Conservation (phyloP, 345 rosid genomes). For the Hirschfeldia incana region DNA sequence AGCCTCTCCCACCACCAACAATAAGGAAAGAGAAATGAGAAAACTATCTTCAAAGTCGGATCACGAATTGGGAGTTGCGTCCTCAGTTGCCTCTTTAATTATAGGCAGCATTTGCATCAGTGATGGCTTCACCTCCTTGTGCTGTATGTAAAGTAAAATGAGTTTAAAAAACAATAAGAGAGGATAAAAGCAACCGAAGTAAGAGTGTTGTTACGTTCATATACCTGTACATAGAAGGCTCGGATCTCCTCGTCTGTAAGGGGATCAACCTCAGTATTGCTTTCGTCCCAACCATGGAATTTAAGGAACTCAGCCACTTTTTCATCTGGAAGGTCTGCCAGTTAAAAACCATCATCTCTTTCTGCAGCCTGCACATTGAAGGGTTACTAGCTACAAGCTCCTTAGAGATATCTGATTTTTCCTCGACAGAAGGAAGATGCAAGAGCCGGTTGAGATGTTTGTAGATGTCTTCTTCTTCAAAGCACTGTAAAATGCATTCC, state of each 20-base stretch:
- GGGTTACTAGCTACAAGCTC: constrained; percentile 43
- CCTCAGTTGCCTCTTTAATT: constrained; percentile 26
- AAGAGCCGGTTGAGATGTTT: constrained; percentile 45
- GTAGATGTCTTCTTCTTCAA: constrained; percentile 64
- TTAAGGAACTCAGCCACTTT: constrained; percentile 83
- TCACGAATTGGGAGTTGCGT: constrained; percentile 14
- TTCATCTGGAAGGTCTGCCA: constrained; percentile 46
- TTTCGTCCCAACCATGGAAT: constrained; percentile 96
- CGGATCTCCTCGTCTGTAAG: constrained; percentile 89
- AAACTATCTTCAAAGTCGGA: constrained; percentile 44
- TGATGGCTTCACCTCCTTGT: constrained; percentile 39
- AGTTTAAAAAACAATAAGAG: not conserved
- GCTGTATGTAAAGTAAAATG: constrained; percentile 20
- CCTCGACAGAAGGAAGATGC: not conserved
- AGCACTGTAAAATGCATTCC: constrained; percentile 65
- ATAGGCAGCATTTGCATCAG: constrained; percentile 42
- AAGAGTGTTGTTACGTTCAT: not conserved
- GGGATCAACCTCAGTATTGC: constrained; percentile 57
- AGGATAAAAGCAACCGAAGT: not conserved
- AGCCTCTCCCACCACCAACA: constrained; percentile 36
- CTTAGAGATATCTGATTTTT: constrained; percentile 41
- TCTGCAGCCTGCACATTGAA: constrained; percentile 43
- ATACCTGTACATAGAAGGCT: constrained; percentile 67
- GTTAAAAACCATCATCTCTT: constrained; percentile 34
- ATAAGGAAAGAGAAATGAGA: constrained; percentile 32